Percentiles rank a stretch among this genome's conserved stretches.
Evolutionary conservation across 257 asterid species (phyloP).

Genomic region (Fraxinus quadrangulata): DNA sequence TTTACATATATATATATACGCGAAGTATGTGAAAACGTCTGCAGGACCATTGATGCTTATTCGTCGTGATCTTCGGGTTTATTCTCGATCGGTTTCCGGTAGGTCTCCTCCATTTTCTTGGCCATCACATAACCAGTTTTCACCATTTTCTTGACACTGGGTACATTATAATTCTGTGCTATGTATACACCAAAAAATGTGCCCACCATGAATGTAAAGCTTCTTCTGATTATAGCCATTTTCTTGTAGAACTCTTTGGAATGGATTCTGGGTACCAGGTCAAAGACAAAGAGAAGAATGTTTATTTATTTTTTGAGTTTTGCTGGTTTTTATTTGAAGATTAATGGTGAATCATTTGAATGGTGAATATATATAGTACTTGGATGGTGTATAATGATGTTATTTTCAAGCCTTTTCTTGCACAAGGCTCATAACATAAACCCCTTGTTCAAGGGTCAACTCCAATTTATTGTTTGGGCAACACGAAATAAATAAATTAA

Average conservation of each 20-base stretch:
- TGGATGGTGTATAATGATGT: neutral
- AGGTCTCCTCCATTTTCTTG: conserved; percentile 33
- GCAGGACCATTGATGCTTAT: neutral
- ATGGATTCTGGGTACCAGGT: neutral
- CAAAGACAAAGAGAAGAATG: neutral
- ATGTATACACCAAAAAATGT: conserved; percentile 40
- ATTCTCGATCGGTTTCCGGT: conserved; percentile 34
- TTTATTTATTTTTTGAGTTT: neutral
- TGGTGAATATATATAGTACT: neutral
- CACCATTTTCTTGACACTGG: conserved; percentile 31
- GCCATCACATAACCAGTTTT: conserved; percentile 26
- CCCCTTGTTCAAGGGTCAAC: conserved; percentile 5
- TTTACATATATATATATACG: too few species aligned
- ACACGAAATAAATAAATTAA: neutral
- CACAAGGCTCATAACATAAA: neutral
- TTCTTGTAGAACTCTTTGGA: neutral
- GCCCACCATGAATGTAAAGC: conserved; percentile 43
- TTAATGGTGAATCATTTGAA: neutral
- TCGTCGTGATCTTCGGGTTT: conserved; percentile 12
- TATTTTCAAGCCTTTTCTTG: neutral
- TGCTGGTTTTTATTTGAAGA: conserved; percentile 3
- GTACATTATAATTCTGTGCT: conserved; percentile 48
- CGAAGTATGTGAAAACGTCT: too few species aligned
- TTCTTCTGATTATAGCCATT: conserved; percentile 36
- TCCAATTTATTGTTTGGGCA: neutral